These are phyloP conservation scores for Berberis vulgaris DNA, from an alignment of 164 flowering plant species.

Conservation along the genomic window DNA sequence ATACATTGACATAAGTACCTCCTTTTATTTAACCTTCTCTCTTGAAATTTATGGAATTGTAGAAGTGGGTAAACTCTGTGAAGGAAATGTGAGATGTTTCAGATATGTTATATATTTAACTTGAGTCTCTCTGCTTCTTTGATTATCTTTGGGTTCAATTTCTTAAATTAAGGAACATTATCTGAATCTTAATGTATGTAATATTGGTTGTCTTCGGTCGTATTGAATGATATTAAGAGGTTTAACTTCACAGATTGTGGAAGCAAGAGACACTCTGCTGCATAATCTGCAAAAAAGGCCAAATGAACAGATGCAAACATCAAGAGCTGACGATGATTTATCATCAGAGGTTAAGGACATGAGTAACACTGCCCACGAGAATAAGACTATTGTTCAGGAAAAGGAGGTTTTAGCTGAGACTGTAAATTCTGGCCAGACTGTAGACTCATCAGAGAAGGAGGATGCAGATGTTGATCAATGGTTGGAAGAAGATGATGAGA, in stretches of 20 bases:
- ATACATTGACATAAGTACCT: no score
- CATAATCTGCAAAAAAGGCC: conserved; percentile 27
- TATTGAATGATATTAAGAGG: background rate
- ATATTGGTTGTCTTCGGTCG: no score
- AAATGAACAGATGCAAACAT: conserved; percentile 7
- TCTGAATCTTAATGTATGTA: no score
- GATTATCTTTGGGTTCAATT: no score
- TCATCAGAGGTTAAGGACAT: conserved; percentile 10
- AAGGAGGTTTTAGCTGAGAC: conserved; percentile 15
- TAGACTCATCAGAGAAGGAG: background rate
- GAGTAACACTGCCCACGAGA: conserved; percentile 12
- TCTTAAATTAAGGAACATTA: no score
- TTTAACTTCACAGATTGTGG: conserved; percentile 32
- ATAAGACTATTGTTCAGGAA: conserved; percentile 8
- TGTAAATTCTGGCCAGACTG: conserved; percentile 4
- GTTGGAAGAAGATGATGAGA: conserved; percentile 24
- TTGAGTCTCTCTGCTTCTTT: no score
- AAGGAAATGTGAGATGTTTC: no score
- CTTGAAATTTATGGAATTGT: no score
- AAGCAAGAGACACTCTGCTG: conserved; percentile 38
- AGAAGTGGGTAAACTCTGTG: no score
- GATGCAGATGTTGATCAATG: conserved; percentile 15
- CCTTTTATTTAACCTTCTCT: no score
- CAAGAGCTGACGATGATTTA: conserved; percentile 4
- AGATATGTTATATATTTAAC: no score